These are phyloP conservation scores for Globisporangium paddicum DNA, from an alignment of 352 stramenopile genomes.

Conservation along the genomic window DNA sequence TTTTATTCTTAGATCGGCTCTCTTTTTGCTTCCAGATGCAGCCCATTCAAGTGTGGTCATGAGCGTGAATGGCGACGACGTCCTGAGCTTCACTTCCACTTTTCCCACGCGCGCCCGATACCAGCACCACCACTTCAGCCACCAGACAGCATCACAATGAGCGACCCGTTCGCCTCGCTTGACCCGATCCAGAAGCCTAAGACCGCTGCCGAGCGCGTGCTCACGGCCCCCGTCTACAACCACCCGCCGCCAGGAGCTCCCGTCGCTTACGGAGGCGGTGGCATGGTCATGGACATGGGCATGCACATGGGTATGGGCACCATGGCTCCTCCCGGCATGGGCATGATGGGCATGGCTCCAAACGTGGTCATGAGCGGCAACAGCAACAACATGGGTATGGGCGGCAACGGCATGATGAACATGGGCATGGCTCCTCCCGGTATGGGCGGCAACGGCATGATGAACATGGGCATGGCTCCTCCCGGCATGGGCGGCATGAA, in stretches of 20 bases:
- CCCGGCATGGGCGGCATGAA: constrained; percentile 9
- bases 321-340: constrained; percentile 1
- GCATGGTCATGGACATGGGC: constrained; percentile 17
- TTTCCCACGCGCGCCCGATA: neutral
- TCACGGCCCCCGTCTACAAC: constrained; percentile 14
- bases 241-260: constrained; percentile 21
- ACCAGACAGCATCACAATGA: constrained; percentile 29
- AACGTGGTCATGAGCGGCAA: constrained; percentile 20
- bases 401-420: constrained; percentile 24
- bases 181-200: constrained; percentile 74
- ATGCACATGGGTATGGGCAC: neutral
- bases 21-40: too few relatives aligned
- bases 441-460: constrained; percentile 12
- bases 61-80: neutral
- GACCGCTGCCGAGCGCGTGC: constrained; percentile 34
- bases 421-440: neutral
- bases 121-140: neutral
- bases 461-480: constrained; percentile 17
- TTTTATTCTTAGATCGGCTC: too few relatives aligned
- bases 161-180: constrained; percentile 69
- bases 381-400: constrained; percentile 15
- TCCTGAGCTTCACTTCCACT: constrained; percentile 2
- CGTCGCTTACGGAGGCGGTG: constrained; percentile 22
- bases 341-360: constrained; percentile 8
- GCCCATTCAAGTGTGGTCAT: neutral